Base-by-base conservation (phyloP, 441 rosid genomes). In the Croton setiger region DNA sequence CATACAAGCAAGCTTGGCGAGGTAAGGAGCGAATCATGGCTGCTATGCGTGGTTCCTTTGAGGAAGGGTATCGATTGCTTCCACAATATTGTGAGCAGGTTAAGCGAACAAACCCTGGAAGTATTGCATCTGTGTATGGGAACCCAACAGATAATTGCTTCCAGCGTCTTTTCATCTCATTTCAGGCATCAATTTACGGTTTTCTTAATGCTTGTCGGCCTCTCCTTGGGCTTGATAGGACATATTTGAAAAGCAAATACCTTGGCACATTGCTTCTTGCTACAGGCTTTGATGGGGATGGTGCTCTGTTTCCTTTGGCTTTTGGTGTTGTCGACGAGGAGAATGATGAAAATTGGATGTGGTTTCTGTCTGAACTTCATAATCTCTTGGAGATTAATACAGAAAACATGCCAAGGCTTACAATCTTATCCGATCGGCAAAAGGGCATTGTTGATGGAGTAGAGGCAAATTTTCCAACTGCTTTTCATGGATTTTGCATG, bases 1-100 rank as follows among this genome's bases (percentile, higher is more conserved):
- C 99, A 0, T 94, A 92, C 82, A 94, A 92, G 81, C 98, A 92
- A 84, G 99, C 98, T n/a, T 94, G 99, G 97, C 89, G 98, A 63
- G 98, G 98, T 63, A 94, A 94, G 78, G 98, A 94, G 77, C 90
- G 97, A 27, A 90, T 90, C 68, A 90, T 92, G 97, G 94, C 97
- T 18, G 91, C 88, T 14, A 88, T 94, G 97, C 92, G 97, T 12
- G 98, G 99, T 23, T 90, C 99, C 31, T 94, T 94, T 49, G 98
- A 92, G 78, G 98, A 94, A 86, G 98, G 98, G 23, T 90, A 94
- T 77, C 84, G 97, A 47, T 57, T 94, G 69, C 97, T 94, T 75
- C 99, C 98, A 10, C 92, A 73, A 37, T 94, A 94, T 18, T 94
- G 99, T 66, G 96, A 92, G 56, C 99, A 92, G 86, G 81, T 87